Evolutionary conservation across 352 stramenopile species (phyloP).

Genomic region (Pseudoperonospora humuli): DNA sequence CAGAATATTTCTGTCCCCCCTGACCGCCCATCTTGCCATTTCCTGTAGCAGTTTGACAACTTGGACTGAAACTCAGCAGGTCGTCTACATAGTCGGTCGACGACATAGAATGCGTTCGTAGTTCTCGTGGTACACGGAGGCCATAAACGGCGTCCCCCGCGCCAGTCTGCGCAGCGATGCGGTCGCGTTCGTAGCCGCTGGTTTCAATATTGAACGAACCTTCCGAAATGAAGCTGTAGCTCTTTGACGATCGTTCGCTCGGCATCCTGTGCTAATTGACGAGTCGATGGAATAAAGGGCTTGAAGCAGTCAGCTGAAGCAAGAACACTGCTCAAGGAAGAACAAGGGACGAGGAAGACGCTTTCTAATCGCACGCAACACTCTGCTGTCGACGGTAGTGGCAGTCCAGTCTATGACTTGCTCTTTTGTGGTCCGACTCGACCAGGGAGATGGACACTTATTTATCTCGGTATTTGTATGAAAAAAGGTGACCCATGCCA

Average conservation of each 20-base stretch:
- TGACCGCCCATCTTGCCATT: slow-evolving; percentile 7
- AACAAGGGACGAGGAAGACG: too few species aligned
- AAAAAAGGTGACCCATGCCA: too few species aligned
- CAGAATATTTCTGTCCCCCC: slow-evolving; percentile 35
- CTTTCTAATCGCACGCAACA: slow-evolving; percentile 14
- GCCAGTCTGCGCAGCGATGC: slow-evolving; percentile 8
- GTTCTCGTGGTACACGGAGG: slow-evolving; percentile 14
- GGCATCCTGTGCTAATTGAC: slow-evolving; percentile 19
- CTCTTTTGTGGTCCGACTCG: not conserved
- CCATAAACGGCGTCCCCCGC: slow-evolving; percentile 19
- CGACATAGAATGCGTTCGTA: slow-evolving; percentile 20
- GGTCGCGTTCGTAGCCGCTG: slow-evolving; percentile 40
- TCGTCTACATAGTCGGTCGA: slow-evolving; percentile 24
- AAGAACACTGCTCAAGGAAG: too few species aligned
- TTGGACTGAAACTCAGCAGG: slow-evolving; percentile 8
- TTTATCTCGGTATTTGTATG: too few species aligned
- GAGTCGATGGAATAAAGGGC: too few species aligned
- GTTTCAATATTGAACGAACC: slow-evolving; percentile 46
- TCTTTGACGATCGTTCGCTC: slow-evolving; percentile 36
- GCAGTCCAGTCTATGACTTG: too few species aligned
- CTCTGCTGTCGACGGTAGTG: slow-evolving; percentile 2
- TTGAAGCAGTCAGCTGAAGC: too few species aligned
- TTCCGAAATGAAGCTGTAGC: slow-evolving; percentile 80
- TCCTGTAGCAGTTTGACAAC: slow-evolving; percentile 7
- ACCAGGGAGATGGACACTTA: not conserved